Base-by-base conservation (phyloP, 176 grass and related monocot species). In the Hordeum marinum region DNA sequence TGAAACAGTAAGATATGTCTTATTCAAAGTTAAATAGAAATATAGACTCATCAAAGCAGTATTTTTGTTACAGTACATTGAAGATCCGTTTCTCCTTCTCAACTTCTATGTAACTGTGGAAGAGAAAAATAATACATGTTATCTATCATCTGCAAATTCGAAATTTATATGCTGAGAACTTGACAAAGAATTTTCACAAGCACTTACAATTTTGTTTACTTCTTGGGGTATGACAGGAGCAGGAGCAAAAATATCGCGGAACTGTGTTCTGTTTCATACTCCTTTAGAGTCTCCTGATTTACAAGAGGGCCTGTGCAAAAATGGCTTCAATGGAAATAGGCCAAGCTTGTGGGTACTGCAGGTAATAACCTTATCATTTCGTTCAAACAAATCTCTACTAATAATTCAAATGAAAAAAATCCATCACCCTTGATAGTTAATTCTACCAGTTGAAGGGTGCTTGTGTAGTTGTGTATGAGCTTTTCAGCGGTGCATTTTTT, bases 341-440 rank as follows among this genome's bases (percentile, higher is more conserved):
- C 85, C 88, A 20, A 95, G 95, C 83, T 85, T 95, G 72, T 98
- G 95, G 95, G 73, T 80, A 68, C 77, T 98, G 45, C 95, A 98
- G 95, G 95, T 98, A 79, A 80, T 77, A 52, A 15, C 62, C 60
- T 61, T 7, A 65, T 64, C 72, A 27, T 72, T 71, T 69, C 36
- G 66, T 41, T 59, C 32, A 25, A 41, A 11, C 50, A 61, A 62
- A 18, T 42, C 15, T 27, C 0, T 59, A 40, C 11, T 12, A 63
- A 20, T 2, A 57, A 21, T 21, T 57, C 18, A 57, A 57, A 52
- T 6, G 15, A 57, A 57, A 43, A 20, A 57, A 57, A 57, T 71
- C 63, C 13, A 52, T 78, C 24, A 1, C 46, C 29, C 67, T 67
- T 80, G 21, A 7, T 11, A 88, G n/a, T 83, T 72, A 32, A 79